Evolutionary conservation across 441 rosid species (phyloP), one percentile per base, ranked within the genome.

Genomic region (Populus hybrid): DNA sequence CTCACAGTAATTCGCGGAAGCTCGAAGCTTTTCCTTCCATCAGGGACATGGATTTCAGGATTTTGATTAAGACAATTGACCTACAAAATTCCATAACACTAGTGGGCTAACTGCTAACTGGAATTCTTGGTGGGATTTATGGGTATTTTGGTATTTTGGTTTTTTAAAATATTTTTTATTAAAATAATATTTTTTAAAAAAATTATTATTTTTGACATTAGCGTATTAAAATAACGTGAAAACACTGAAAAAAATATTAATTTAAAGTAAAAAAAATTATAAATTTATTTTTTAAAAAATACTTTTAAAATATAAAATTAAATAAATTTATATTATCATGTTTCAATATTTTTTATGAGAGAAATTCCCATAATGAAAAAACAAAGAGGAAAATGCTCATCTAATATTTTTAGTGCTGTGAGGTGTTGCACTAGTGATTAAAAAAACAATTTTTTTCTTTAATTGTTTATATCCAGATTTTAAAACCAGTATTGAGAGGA

Each of bases 31-130:
- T 75, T 73, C 24, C 77, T 63, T 73, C 61, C 67, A 57, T 65
- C 32, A 21, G 61, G 79, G 77, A 50, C 85, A 67, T 80, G 81
- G 77, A 72, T 76, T 87, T 87, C 76, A 80, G 80, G 69, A 59
- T 63, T 68, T 64, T 76, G 86, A 85, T 79, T 68, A 57, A 18
- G 87, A 85, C 88, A 46, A 73, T 67, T 77, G 24, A 85, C 80
- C 90, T 34, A 68, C 23, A 68, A 67, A 68, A 12, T 67, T 67
- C 70, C 70, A 11, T 30, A 11, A 34, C 70, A 34, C 18, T 66
- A 16, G 57, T 46, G 57, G 57, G 57, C 57, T 46, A 14, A 5
- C 57, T 14, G 57, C 42, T 38, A 4, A 14, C 8, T 54, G n/a
- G 18, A 0, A 0, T 18, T 16, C 2, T 7, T 2, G 20, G 71